A percentile compares a stretch with the other conserved stretches of the same genome.
phyloP scores from a whole-genome alignment of 2,329 filamentous ascomycete genomes.

The Pyrenochaeta sp. region DNA sequence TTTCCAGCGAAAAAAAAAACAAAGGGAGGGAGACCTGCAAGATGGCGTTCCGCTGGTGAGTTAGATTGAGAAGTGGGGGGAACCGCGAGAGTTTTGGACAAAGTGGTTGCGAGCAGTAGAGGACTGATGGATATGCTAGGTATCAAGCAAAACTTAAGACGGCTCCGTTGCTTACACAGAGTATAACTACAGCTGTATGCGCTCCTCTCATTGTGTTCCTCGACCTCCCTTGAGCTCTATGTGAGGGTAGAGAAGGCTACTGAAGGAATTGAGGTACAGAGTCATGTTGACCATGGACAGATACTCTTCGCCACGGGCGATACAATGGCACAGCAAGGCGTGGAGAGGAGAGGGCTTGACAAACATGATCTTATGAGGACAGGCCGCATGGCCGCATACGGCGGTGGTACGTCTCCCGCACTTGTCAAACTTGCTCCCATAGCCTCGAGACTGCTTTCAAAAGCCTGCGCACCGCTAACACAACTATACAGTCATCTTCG shows the following conservation, averaged over 20 bases:
- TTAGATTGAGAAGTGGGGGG: slow-evolving; percentile 5
- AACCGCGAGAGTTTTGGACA: no score
- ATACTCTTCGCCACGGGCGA: slow-evolving; percentile 94
- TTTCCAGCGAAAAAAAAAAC: no score
- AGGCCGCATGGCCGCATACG: slow-evolving; percentile 81
- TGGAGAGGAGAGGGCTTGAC: slow-evolving; percentile 80
- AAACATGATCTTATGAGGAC: slow-evolving; percentile 78
- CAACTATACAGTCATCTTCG: slow-evolving; percentile 72
- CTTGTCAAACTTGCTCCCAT: slow-evolving; percentile 19
- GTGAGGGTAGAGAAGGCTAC: no score
- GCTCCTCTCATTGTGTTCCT: no score
- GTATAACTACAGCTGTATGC: slow-evolving; percentile 80
- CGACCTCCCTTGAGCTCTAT: no score
- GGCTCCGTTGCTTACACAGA: slow-evolving; percentile 88
- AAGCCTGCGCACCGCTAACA: no score
- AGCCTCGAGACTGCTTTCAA: no score
- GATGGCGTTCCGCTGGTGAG: slow-evolving; percentile 52
- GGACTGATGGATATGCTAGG: slow-evolving; percentile 58
- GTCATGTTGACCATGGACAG: slow-evolving; percentile 44
- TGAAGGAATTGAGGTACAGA: no score
- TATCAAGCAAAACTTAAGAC: slow-evolving; percentile 85
- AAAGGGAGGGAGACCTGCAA: no score
- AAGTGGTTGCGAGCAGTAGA: background rate
- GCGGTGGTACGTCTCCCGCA: slow-evolving; percentile 67
- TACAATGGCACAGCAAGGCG: slow-evolving; percentile 85